Conservation (phyloP, 2,329 filamentous ascomycete genomes). For the Fulvia fulva region DNA sequence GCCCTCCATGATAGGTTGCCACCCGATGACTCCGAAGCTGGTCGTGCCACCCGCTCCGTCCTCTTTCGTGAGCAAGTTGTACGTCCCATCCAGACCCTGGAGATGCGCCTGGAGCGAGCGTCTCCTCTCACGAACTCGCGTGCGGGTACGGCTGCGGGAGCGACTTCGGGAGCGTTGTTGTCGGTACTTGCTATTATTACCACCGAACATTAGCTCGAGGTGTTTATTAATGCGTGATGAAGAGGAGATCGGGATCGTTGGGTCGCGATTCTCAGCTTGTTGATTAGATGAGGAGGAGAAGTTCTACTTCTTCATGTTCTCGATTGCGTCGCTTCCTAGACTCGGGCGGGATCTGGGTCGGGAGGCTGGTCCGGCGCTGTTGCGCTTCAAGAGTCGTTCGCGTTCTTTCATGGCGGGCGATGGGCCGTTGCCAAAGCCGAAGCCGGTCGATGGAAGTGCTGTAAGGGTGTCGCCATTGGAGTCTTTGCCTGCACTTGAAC, state of each 20-base stretch:
- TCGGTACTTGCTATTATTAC: not conserved
- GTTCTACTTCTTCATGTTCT: conserved; percentile 32
- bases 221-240: conserved; percentile 4
- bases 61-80: conserved; percentile 11
- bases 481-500: conserved; percentile 25
- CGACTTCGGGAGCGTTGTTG: conserved; percentile 5
- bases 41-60: not conserved
- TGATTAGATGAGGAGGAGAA: conserved; percentile 8
- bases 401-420: conserved; percentile 18
- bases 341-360: conserved; percentile 23
- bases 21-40: not conserved
- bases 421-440: conserved; percentile 11
- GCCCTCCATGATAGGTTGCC: conserved; percentile 19
- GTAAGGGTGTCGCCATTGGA: conserved; percentile 54
- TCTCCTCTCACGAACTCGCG: conserved; percentile 5
- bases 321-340: conserved; percentile 25
- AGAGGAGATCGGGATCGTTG: not conserved
- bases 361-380: conserved; percentile 14
- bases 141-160: conserved; percentile 10
- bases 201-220: conserved; percentile 2
- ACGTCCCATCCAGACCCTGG: conserved; percentile 15
- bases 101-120: conserved; percentile 1
- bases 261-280: conserved; percentile 2
- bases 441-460: conserved; percentile 50
- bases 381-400: conserved; percentile 27